phyloP scores from a whole-genome alignment of 73 alveolate species.

The Stentor coeruleus region DNA sequence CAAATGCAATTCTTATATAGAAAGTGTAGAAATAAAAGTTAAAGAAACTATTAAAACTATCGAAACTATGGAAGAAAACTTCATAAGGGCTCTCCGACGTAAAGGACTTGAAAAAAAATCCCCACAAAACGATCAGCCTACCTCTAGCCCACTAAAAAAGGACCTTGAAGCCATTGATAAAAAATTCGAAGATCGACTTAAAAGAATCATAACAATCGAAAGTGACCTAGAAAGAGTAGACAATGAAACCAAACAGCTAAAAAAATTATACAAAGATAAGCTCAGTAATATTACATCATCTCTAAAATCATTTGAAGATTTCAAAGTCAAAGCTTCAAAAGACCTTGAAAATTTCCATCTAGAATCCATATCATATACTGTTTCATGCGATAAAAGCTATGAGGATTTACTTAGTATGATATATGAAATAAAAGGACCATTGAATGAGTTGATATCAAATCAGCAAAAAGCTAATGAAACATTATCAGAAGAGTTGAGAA shows the following conservation, averaged over 20 bases:
- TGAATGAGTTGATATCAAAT: neutral
- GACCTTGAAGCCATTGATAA: neutral
- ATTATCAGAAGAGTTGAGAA: neutral
- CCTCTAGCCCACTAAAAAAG: neutral
- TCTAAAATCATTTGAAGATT: neutral
- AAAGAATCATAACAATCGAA: neutral
- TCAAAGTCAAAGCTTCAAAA: neutral
- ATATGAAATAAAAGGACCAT: neutral
- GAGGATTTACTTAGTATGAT: neutral
- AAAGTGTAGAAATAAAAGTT: neutral
- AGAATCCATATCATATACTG: neutral
- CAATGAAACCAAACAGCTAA: neutral
- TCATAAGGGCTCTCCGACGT: neutral
- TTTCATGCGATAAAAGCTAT: neutral
- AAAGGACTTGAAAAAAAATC: neutral
- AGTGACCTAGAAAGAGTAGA: neutral
- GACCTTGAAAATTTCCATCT: neutral
- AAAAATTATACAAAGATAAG: neutral
- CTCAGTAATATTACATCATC: neutral
- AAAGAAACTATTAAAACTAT: neutral
- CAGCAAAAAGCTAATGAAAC: neutral
- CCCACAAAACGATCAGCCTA: neutral
- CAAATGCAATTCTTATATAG: no score
- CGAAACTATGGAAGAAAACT: neutral
- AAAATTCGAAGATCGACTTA: neutral